Evolutionary conservation across 2,329 filamentous ascomycete species (phyloP).

Genomic region (Clarireedia monteithiana): DNA sequence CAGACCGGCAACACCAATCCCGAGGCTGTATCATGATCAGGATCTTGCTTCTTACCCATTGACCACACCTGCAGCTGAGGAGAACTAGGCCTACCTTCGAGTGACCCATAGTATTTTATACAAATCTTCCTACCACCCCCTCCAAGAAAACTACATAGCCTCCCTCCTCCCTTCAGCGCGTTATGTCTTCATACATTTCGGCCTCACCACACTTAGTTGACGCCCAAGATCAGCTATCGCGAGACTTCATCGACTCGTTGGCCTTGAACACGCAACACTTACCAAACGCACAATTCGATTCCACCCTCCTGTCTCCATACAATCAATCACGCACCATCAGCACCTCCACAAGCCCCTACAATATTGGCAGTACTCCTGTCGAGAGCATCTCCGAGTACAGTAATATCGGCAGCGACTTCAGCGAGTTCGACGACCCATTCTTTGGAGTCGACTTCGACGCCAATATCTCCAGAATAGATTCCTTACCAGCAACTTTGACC

Average conservation of each 20-base stretch:
- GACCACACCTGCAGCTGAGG: conserved; percentile 16
- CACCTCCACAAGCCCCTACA: conserved; percentile 26
- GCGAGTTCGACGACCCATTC: conserved; percentile 27
- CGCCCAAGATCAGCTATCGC: conserved; percentile 18
- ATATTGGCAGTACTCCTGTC: conserved; percentile 21
- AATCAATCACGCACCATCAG: conserved; percentile 23
- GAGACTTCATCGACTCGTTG: conserved; percentile 19
- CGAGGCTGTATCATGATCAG: conserved; percentile 25
- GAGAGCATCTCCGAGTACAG: conserved; percentile 26
- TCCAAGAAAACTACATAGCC: conserved; percentile 21
- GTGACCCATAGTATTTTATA: conserved; percentile 12
- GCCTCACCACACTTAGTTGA: conserved; percentile 17
- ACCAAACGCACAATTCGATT: conserved; percentile 15
- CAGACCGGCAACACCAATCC: conserved; percentile 4
- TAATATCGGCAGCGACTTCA: conserved; percentile 26
- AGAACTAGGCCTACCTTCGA: conserved; percentile 11
- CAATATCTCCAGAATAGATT: conserved; percentile 22
- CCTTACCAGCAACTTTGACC: conserved; percentile 10
- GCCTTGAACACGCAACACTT: conserved; percentile 19
- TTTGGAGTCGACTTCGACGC: conserved; percentile 29
- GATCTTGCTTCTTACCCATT: conserved; percentile 18
- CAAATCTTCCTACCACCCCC: conserved; percentile 11
- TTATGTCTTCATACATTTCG: conserved; percentile 27
- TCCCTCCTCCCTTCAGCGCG: conserved; percentile 19
- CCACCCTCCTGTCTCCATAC: conserved; percentile 23